Percentiles rank a stretch among this genome's conserved stretches.
These are phyloP conservation scores for Aspergillus baeticus DNA, from an alignment of 495 filamentous ascomycete species.

Conservation along the genomic window DNA sequence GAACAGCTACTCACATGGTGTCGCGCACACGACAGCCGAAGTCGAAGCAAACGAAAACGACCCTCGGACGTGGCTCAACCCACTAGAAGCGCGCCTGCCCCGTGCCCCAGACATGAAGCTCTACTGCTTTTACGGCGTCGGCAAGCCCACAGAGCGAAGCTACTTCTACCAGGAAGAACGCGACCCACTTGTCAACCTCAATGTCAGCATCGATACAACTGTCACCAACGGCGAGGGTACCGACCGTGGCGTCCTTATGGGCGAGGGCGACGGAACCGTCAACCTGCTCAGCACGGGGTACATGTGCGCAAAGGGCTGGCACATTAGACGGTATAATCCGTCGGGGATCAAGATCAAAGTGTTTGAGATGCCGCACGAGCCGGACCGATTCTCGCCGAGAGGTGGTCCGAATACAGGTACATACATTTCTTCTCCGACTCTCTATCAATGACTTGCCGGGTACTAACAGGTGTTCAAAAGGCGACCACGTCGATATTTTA, in stretches of 20 bases:
- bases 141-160: conserved; percentile 84
- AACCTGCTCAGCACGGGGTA: conserved; percentile 85
- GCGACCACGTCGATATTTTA: conserved; percentile 95
- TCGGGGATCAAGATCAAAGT: conserved; percentile 76
- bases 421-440: background rate
- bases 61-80: conserved; percentile 89
- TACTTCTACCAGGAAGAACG: conserved; percentile 85
- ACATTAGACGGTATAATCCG: conserved; percentile 88
- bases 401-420: conserved; percentile 90
- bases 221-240: conserved; percentile 60
- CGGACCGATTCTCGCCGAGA: conserved; percentile 83
- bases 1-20: conserved; percentile 79
- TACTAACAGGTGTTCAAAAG: conserved; percentile 27
- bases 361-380: conserved; percentile 95
- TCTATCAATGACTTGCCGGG: background rate
- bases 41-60: conserved; percentile 85
- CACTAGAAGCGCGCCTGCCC: conserved; percentile 85
- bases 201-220: conserved; percentile 91
- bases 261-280: conserved; percentile 95
- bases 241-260: conserved; percentile 88
- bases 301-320: conserved; percentile 95
- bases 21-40: conserved; percentile 76
- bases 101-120: conserved; percentile 90
- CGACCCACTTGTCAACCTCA: conserved; percentile 62
- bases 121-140: conserved; percentile 95